Conservation (phyloP, 495 filamentous ascomycete genomes). For the Daldinia childiae region DNA sequence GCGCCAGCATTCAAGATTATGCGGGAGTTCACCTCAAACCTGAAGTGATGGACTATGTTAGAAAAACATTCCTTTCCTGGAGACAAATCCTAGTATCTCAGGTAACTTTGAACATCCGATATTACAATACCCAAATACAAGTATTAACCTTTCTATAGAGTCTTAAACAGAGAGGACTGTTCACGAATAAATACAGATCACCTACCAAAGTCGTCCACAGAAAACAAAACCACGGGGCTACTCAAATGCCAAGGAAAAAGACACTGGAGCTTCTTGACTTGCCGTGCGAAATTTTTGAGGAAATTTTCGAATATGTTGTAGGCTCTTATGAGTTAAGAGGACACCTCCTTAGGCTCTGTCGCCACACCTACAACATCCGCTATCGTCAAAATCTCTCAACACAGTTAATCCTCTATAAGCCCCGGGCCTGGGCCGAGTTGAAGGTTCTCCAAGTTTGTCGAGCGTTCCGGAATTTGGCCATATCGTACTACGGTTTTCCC, state of each 20-base stretch:
- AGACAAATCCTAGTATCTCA: neutral
- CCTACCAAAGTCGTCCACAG: neutral
- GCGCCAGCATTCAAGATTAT: neutral
- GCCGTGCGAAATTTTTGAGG: neutral
- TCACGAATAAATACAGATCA: neutral
- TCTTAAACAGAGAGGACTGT: neutral
- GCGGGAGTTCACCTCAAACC: neutral
- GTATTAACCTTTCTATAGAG: neutral
- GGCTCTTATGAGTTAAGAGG: neutral
- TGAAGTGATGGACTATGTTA: neutral
- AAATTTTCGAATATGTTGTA: neutral
- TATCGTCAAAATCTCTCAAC: neutral
- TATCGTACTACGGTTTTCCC: neutral
- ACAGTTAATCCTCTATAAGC: neutral
- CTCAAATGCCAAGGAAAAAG: neutral
- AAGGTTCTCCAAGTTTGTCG: neutral
- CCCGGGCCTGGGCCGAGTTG: conserved; percentile 1
- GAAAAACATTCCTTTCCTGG: neutral
- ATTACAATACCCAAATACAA: neutral
- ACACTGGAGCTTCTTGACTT: neutral
- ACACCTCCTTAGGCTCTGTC: neutral
- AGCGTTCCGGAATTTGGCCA: neutral
- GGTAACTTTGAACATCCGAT: neutral
- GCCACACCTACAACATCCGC: too few species aligned
- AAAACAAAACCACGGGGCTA: too few species aligned